Evolutionary conservation across 2,329 filamentous ascomycete genomes (phyloP), one percentile per base, ranked within the genome.

Genomic region (Fusarium sp.): DNA sequence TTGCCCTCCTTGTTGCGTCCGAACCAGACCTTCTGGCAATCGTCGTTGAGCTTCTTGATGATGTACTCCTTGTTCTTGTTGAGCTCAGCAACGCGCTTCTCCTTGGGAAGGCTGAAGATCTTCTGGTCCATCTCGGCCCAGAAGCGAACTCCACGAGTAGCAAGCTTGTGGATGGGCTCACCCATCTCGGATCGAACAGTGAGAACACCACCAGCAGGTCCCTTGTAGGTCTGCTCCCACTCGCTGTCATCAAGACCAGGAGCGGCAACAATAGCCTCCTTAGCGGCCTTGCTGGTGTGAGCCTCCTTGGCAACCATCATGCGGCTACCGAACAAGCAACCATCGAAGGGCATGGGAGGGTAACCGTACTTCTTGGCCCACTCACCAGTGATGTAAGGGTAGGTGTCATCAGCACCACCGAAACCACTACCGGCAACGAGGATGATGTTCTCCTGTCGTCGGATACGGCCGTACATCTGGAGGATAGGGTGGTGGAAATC

Each of bases 71-170:
- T 91, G 78, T 92, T 91, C 84, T 96, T 97, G 85, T 94, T 93
- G 44, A 98, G 87, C 82, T 96, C 94, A 3, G 92, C 87, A 24
- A 97, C 86, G 44, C 94, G 91, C 86, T 98, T 97, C 78, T 95
- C 94, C 85, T 97, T 98, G 82, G 97, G 95, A 51, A 99, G 85
- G 78, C 90, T 92, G 86, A 99, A 99, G 77, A 99, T 98, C 83
- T 97, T 98, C 81, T 97, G 89, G 78, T 99, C 96, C 94, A 99
- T 97, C 83, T 99, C 97, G 52, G 94, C 91, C 96, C 96, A 99
- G 86, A 99, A 97, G 58, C 89, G 86, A 50, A 99, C 95, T 88
- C 96, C 96, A 63, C 97, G 92, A 51, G 96, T 99, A 18, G 96
- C 97, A 64, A 99, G 89, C 85, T 99, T 99, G 86, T 99, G 96